These are phyloP conservation scores for Nemania bipapillata DNA, from an alignment of 2,329 filamentous ascomycete species.

Conservation along the genomic window DNA sequence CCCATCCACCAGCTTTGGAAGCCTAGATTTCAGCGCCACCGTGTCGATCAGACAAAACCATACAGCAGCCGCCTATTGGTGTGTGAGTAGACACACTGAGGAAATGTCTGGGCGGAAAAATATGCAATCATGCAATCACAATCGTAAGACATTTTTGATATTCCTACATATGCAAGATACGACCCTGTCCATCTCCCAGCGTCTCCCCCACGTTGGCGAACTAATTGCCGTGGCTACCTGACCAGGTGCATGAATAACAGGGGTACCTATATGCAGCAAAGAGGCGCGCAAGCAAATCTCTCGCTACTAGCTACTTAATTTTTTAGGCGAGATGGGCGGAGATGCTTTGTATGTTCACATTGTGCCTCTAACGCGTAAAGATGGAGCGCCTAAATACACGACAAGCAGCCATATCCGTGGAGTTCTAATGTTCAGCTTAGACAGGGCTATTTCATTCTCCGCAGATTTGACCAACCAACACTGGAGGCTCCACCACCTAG, in stretches of 20 bases:
- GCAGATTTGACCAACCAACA: background rate
- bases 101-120: background rate
- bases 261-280: slow-evolving; percentile 12
- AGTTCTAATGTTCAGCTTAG: background rate
- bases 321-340: slow-evolving; percentile 1
- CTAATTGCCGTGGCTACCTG: slow-evolving; percentile 22
- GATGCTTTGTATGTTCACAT: background rate
- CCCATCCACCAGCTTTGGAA: slow-evolving; percentile 19
- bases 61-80: background rate
- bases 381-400: background rate
- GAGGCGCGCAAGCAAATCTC: slow-evolving; percentile 2
- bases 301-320: slow-evolving; percentile 32
- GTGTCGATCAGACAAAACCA: background rate
- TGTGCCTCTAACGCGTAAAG: background rate
- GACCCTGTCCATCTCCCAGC: slow-evolving; percentile 7
- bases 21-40: slow-evolving; percentile 26
- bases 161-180: slow-evolving; percentile 12
- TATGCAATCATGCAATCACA: slow-evolving; percentile 4
- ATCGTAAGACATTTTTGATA: background rate
- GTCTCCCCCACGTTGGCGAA: slow-evolving; percentile 20
- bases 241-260: slow-evolving; percentile 19
- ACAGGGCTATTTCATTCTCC: background rate
- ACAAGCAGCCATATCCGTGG: background rate
- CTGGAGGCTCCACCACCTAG: background rate
- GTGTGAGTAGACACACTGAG: background rate